Conservation (phyloP, 805 yeast species). For the Kluyveromyces aestuarii region DNA sequence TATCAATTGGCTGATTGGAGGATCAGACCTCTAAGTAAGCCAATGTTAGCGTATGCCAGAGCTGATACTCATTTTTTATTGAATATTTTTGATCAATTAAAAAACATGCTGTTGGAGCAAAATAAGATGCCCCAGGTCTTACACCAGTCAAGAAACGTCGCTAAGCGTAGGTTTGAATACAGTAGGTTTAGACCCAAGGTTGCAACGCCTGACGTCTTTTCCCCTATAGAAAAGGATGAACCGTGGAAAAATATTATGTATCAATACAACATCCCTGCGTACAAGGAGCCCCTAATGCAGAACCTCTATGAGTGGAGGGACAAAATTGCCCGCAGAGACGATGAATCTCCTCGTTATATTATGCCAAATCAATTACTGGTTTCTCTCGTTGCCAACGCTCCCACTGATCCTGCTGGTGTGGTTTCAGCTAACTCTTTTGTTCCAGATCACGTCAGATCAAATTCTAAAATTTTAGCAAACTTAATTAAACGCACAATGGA, state of each 20-base stretch:
- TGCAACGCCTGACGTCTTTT: constrained; percentile 30
- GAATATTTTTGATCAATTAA: constrained; percentile 67
- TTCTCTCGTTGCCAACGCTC: constrained; percentile 47
- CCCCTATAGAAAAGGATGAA: constrained; percentile 45
- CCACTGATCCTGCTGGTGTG: constrained; percentile 51
- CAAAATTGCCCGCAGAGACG: constrained; percentile 55
- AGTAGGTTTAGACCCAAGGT: constrained; percentile 47
- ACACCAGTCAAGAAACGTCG: constrained; percentile 67
- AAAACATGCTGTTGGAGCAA: constrained; percentile 46
- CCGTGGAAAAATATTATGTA: constrained; percentile 59
- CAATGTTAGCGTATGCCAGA: constrained; percentile 80
- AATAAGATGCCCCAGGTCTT: constrained; percentile 54
- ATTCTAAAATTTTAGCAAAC: constrained; percentile 49
- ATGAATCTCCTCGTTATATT: constrained; percentile 76
- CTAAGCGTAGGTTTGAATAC: constrained; percentile 74
- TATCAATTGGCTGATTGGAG: constrained; percentile 98
- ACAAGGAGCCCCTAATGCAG: constrained; percentile 46
- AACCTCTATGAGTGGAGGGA: constrained; percentile 81
- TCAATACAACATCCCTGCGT: constrained; percentile 54
- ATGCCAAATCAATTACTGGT: constrained; percentile 76
- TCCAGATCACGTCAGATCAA: constrained; percentile 48
- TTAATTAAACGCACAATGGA: constrained; percentile 39
- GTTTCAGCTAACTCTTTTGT: constrained; percentile 37
- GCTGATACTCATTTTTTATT: constrained; percentile 91
- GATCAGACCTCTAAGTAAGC: constrained; percentile 65